phyloP scores from a whole-genome alignment of 23 red algal species.

The Gracilaria domingensis region DNA sequence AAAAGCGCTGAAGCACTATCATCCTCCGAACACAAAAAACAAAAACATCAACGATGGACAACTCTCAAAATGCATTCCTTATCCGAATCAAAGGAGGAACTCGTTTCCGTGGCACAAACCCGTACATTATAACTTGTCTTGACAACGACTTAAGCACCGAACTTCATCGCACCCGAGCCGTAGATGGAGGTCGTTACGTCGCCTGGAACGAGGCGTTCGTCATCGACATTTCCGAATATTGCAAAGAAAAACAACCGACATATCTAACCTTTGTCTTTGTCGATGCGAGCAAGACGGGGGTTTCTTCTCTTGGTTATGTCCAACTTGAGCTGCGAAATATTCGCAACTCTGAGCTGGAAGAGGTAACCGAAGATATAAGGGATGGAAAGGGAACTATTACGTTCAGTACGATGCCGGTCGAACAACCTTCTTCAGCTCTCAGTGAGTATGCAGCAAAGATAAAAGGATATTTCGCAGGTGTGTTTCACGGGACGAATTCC shows the following conservation, averaged over 20 bases:
- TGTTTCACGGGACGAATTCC: neutral
- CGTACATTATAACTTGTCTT: slow-evolving; percentile 11
- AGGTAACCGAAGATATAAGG: neutral
- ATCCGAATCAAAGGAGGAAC: slow-evolving; percentile 3
- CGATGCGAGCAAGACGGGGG: neutral
- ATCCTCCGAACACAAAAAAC: neutral
- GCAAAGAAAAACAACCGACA: neutral
- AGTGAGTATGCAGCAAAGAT: slow-evolving; percentile 10
- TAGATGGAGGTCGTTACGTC: slow-evolving; percentile 3
- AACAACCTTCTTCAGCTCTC: neutral
- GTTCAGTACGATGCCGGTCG: slow-evolving; percentile 13
- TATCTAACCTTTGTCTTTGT: slow-evolving; percentile 7
- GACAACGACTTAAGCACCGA: slow-evolving; percentile 9
- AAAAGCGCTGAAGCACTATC: neutral
- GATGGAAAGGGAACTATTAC: slow-evolving; percentile 18
- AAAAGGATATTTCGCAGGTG: neutral
- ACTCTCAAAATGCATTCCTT: neutral
- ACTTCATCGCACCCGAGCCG: slow-evolving; percentile 17
- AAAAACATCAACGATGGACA: neutral
- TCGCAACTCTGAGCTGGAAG: slow-evolving; percentile 5
- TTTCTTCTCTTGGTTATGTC: neutral
- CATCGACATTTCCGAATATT: slow-evolving; percentile 11
- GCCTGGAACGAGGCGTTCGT: slow-evolving; percentile 27
- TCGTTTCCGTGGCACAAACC: neutral
- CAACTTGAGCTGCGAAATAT: neutral